Conservation (phyloP, 2,329 filamentous ascomycete species). For the Fusarium sp. region DNA sequence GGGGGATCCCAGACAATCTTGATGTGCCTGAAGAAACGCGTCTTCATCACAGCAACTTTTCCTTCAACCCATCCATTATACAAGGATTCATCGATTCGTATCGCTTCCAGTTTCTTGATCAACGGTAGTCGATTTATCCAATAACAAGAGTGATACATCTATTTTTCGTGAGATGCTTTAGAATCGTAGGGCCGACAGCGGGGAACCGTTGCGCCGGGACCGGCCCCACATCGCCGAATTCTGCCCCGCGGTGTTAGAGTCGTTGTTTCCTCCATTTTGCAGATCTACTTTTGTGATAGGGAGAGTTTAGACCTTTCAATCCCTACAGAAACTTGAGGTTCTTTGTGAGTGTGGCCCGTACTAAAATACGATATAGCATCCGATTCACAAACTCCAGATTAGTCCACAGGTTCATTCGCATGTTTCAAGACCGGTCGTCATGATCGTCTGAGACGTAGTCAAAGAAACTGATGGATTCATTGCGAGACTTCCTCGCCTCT, state of each 20-base stretch:
- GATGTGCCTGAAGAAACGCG: not conserved
- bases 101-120: no score
- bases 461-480: conserved; percentile 27
- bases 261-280: no score
- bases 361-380: not conserved
- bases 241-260: not conserved
- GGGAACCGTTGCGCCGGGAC: conserved; percentile 18
- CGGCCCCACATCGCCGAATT: conserved; percentile 15
- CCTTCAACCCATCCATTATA: not conserved
- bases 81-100: not conserved
- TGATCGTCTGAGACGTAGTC: conserved; percentile 2
- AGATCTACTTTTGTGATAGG: no score
- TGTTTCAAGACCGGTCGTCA: not conserved
- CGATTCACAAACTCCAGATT: not conserved
- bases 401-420: not conserved
- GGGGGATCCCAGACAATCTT: not conserved
- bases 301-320: no score
- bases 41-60: not conserved
- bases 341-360: no score
- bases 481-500: conserved; percentile 32
- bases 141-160: no score
- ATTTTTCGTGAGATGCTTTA: no score
- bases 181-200: not conserved
- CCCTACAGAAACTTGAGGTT: no score
- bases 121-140: no score